Evolutionary conservation across 345 rosid species (phyloP), one percentile per base, ranked within the genome.

Genomic region (Kandelia obovata): DNA sequence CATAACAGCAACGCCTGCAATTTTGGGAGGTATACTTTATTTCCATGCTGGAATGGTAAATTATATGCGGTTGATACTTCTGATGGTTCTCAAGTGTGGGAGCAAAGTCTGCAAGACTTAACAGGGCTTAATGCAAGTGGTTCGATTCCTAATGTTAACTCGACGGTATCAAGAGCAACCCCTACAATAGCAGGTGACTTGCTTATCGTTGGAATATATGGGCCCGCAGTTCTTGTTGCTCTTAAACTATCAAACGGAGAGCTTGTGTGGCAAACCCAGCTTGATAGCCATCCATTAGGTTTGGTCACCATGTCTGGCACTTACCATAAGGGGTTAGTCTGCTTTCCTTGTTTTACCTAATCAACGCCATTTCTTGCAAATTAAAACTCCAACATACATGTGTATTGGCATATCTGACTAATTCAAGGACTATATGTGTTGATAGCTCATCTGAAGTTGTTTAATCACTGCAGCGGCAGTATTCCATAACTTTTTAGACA

Each of bases 11-110:
- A 79, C 82, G 9, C 82, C 79, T 16, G 73, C 83, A 31, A 73
- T 69, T 47, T 76, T 34, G 49, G 10, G 76, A 5, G 69, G 64
- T 13, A 62, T 66, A 52, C 52, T 79, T 55, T 79, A 75, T 58
- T 79, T 34, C 77, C 83, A 23, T 68, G 79, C 72, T 76, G 80
- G 83, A 73, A 80, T 62, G 73, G 80, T 1, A 26, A 76, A 64
- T 7, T 80, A 2, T 61, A 73, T 46, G 80, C 80, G 0, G 75
- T 80, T 0, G 58, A 67, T 30, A 75, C 75, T 5, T 25, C 53
- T 16, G 73, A 80, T 57, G 80, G 83, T 1, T 49, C 75, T 25
- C 77, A 69, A 4, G 27, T 69, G 25, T 79, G 77, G 83, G 66
- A 76, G 62, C 43, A 69, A 43, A 61, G 53, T 26, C 43, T 72